Evolutionary conservation across 179 eudicot genomes (phyloP).

Genomic region (Sideroxylon spinosum): DNA sequence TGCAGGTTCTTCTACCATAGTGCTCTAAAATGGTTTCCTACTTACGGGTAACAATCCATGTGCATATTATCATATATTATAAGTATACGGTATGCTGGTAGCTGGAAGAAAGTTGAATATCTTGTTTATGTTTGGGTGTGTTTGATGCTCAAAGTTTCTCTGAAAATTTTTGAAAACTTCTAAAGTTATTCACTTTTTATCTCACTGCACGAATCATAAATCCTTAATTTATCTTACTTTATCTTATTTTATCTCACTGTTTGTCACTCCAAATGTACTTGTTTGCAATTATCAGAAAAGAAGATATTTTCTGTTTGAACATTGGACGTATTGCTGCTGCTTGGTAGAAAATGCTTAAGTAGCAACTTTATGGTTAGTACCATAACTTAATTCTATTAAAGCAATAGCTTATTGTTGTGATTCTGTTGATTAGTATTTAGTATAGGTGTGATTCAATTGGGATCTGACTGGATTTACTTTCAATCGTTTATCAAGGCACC

Average conservation of each 20-base stretch:
- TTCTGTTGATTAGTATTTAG: background rate
- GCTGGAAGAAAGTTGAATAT: background rate
- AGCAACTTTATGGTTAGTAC: background rate
- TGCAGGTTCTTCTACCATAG: slow-evolving; percentile 99
- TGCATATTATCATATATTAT: background rate
- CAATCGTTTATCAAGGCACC: too few relatives aligned
- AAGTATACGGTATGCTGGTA: background rate
- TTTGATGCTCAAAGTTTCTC: too few relatives aligned
- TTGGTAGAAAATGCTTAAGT: background rate
- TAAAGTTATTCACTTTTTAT: too few relatives aligned
- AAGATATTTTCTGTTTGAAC: too few relatives aligned
- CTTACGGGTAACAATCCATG: slow-evolving; percentile 65
- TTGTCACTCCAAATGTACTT: too few relatives aligned
- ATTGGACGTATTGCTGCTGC: background rate
- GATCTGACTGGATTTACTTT: background rate
- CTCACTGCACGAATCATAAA: too few relatives aligned
- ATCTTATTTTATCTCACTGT: too few relatives aligned
- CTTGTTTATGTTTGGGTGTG: background rate
- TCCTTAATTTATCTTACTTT: too few relatives aligned
- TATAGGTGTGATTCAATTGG: background rate
- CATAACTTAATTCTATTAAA: background rate
- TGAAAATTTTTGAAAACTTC: too few relatives aligned
- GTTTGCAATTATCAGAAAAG: background rate
- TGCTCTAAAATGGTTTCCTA: slow-evolving; percentile 90
- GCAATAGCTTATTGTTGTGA: background rate